Conservation (phyloP, 1,139 yeast species). For the Kodamaea suecica region DNA sequence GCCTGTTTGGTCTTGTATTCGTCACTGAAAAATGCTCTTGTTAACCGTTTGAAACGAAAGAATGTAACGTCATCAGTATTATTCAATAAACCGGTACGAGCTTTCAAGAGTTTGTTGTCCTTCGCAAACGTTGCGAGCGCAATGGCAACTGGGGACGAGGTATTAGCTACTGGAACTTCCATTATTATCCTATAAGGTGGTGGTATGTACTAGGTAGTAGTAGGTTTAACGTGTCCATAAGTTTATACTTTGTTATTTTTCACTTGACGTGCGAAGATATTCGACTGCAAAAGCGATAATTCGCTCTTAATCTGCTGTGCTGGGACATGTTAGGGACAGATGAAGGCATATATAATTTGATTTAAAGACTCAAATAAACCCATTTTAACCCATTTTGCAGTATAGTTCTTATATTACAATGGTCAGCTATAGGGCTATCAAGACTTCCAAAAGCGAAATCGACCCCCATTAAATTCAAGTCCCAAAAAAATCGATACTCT, state of each 20-base stretch:
- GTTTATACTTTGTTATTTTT: too few species aligned
- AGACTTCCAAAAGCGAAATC: too few species aligned
- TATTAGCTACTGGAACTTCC: conserved; percentile 17
- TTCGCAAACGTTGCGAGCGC: conserved; percentile 73
- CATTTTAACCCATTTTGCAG: too few species aligned
- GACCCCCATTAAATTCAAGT: too few species aligned
- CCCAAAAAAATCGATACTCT: too few species aligned
- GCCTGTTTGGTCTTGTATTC: conserved; percentile 61
- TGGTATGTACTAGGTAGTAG: not conserved
- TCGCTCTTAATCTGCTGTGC: not conserved
- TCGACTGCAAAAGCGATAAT: not conserved
- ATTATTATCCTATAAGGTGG: conserved; percentile 4
- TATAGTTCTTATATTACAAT: too few species aligned
- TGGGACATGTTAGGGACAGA: too few species aligned
- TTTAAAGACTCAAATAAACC: too few species aligned
- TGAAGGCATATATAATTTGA: too few species aligned
- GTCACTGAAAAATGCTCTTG: conserved; percentile 71
- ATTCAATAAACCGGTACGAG: conserved; percentile 73
- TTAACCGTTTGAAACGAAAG: conserved; percentile 81
- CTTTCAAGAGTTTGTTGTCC: conserved; percentile 62
- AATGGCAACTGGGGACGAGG: conserved; percentile 35
- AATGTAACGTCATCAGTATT: conserved; percentile 69
- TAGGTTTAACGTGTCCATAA: not conserved
- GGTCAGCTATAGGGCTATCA: too few species aligned
- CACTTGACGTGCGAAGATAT: too few species aligned